Base-by-base conservation (phyloP, 2,329 filamentous ascomycete species). In the Neonectria coccinea region DNA sequence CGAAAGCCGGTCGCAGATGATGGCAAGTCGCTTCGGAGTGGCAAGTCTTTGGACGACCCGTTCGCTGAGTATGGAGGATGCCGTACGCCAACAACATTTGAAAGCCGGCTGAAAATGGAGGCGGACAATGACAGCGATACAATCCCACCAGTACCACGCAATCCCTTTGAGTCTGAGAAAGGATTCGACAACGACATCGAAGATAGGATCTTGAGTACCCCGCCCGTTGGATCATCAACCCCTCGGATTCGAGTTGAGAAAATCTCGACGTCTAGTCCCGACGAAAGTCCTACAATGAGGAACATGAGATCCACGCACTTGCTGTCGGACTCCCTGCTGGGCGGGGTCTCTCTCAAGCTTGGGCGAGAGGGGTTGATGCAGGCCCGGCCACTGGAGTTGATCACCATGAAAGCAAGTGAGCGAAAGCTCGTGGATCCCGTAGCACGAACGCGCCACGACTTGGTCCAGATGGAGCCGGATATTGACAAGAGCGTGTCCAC, bases 171-270 rank as follows among this genome's bases (percentile, higher is more conserved):
- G n/a, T 66, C 74, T 5, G 81, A 83, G 67, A 66, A 68, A 36
- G 77, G 73, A 51, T 81, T 82, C 59, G 77, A 80, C 45, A 70
- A 71, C 57, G 71, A 81, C 57, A 76, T 82, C 63, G 75, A 79
- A 47, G 75, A 78, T 72, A 78, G 80, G 14, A 74, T 82, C 62
- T 74, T 82, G 67, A 74, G 68, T 29, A 74, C 70, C 36, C 71
- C 69, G 20, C 80, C 80, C 6, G 69, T 77, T 31, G 80, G 76
- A 51, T 78, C 73, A 52, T 82, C 80, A 2, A 82, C 80, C 2
- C 80, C 80, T 36, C 78, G 76, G 47, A 68, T 73, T 64, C 71
- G 64, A 56, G 47, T 72, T 22, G 53, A 70, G 20, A 67, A 61
- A 33, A 65, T 62, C 11, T 69, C 68, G 18, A 62, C 62, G 22